Evolutionary conservation across 2,329 filamentous ascomycete genomes (phyloP), one percentile per base, ranked within the genome.

Genomic region (Incumbomyces lentus): DNA sequence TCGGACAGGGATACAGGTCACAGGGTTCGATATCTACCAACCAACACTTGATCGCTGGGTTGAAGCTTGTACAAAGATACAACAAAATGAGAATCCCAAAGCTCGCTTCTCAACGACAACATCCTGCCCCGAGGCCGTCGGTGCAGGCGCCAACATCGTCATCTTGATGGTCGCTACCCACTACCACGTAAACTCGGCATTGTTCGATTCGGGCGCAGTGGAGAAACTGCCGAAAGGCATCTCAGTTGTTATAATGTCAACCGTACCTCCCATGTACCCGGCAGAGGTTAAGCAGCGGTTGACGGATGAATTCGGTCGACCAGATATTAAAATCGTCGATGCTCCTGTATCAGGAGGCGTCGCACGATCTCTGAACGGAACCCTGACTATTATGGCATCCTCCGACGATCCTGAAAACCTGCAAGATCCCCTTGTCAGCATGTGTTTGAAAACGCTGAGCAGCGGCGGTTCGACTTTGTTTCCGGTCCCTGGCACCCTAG

Each of bases 351-450:
- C 81, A 0, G 84, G 84, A 0, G 84, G 84, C 1, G 76, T 80
- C 0, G 70, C 74, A 8, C 73, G 83, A 30, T 83, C 83, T 1
- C 81, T 80, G 0, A 75, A 82, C 40, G 84, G 84, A 2, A 85
- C 82, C 0, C 66, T 88, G 35, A 84, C 81, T 6, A 87, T 89
- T 59, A 86, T 89, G 76, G 81, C 81, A 0, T 78, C 79, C 1
- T 81, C 73, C 0, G 51, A 55, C 45, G 67, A 74, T 0, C 70
- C 75, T 1, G 70, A 68, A 2, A 76, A 77, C 4, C 64, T 86
- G 1, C 67, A 71, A 30, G 47, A 56, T 18, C 37, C 49, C 11
- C 74, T 73, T 47, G 80, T 73, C 0, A 70, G 69, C 17, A 72
- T 70, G 40, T 63, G 87, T 1, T 69, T 88, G 2, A 68, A 77